A percentile compares a stretch with the other conserved stretches of the same genome.
These are phyloP conservation scores for Papiliotrema terrestris DNA, from an alignment of 1,284 basidiomycete species.

Conservation along the genomic window DNA sequence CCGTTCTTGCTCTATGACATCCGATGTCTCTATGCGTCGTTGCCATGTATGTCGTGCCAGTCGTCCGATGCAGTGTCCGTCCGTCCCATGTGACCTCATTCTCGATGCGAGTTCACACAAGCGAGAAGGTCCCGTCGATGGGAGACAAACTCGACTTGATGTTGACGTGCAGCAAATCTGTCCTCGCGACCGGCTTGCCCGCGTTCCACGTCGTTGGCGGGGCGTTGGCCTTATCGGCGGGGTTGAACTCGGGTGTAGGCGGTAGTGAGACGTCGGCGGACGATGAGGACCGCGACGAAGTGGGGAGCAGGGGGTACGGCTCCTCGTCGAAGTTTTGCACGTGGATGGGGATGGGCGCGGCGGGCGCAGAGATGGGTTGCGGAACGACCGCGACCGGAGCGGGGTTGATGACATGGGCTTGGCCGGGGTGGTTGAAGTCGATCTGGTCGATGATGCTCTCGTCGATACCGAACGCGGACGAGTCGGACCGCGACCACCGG, in stretches of 20 bases:
- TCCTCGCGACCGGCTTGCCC: not conserved
- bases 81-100: too few species aligned
- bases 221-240: conserved; percentile 14
- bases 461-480: conserved; percentile 15
- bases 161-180: not conserved
- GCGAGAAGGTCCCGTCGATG: not conserved
- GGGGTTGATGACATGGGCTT: too few species aligned
- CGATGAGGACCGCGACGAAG: conserved; percentile 25
- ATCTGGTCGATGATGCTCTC: conserved; percentile 18
- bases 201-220: not conserved
- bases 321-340: conserved; percentile 8
- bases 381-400: not conserved
- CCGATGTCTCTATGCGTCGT: too few species aligned
- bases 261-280: conserved; percentile 28
- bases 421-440: conserved; percentile 12
- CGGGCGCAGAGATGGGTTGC: not conserved
- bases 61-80: too few species aligned
- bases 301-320: conserved; percentile 10
- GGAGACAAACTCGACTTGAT: not conserved
- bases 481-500: conserved; percentile 4
- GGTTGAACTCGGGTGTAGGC: conserved; percentile 31
- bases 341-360: conserved; percentile 1
- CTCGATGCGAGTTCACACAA: not conserved
- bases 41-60: too few species aligned
- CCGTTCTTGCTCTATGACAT: too few species aligned